Conservation (phyloP, 805 yeast genomes). For the Middelhovenomyces tepae region DNA sequence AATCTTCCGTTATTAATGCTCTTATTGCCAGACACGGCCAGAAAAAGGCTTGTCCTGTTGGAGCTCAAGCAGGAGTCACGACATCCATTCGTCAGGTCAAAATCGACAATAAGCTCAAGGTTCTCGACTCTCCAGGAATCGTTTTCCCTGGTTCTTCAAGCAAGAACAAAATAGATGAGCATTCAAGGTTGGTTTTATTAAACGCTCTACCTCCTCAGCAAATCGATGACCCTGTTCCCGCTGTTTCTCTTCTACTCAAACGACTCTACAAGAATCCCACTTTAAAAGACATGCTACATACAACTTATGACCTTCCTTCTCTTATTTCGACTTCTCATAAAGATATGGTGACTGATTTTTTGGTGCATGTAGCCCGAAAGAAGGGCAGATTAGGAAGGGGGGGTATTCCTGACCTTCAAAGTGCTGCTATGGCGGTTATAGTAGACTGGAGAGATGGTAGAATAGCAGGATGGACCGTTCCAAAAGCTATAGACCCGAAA, state of each 20-base stretch:
- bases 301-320: conserved; percentile 71
- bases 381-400: conserved; percentile 90
- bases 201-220: conserved; percentile 86
- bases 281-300: conserved; percentile 56
- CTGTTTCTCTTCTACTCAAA: conserved; percentile 67
- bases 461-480: conserved; percentile 82
- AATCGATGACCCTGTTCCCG: conserved; percentile 75
- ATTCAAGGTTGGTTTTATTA: conserved; percentile 80
- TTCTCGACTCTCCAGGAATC: conserved; percentile 94
- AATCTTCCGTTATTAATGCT: conserved; percentile 88
- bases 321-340: conserved; percentile 63
- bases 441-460: conserved; percentile 98
- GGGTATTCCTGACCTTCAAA: conserved; percentile 81
- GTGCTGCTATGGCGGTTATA: conserved; percentile 75
- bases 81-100: conserved; percentile 87
- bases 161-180: conserved; percentile 47
- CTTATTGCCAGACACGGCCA: conserved; percentile 61
- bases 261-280: conserved; percentile 64
- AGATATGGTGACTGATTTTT: conserved; percentile 73
- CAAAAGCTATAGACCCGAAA: conserved; percentile 42
- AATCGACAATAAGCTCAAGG: conserved; percentile 78
- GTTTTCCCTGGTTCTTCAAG: conserved; percentile 59
- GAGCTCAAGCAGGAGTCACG: conserved; percentile 96
- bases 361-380: conserved; percentile 87
- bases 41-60: conserved; percentile 83